Conservation (phyloP, 2,329 filamentous ascomycete genomes). For the Epicoccum sorghinum region DNA sequence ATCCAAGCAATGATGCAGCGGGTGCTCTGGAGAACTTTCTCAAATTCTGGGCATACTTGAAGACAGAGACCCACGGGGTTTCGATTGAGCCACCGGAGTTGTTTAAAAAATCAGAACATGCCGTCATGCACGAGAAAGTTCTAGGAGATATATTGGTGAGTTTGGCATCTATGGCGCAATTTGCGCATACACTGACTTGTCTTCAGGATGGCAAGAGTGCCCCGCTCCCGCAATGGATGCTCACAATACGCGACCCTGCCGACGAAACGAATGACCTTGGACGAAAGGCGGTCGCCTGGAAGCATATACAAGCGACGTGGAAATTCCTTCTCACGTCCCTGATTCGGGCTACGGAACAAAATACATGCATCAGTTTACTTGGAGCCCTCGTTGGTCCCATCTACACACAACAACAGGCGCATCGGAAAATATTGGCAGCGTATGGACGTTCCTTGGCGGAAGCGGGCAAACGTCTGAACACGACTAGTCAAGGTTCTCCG, state of each 20-base stretch:
- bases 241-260: constrained; percentile 66
- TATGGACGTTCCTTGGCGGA: constrained; percentile 18
- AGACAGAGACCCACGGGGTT: constrained; percentile 56
- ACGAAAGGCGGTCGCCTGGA: constrained; percentile 54
- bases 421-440: constrained; percentile 19
- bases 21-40: constrained; percentile 58
- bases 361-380: constrained; percentile 28
- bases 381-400: constrained; percentile 25
- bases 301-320: constrained; percentile 57
- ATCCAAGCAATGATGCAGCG: constrained; percentile 43
- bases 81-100: constrained; percentile 55
- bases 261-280: constrained; percentile 65
- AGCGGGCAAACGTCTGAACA: not conserved
- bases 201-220: constrained; percentile 19
- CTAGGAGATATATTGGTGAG: constrained; percentile 27
- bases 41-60: constrained; percentile 55
- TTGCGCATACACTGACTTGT: constrained; percentile 12
- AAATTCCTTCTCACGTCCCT: constrained; percentile 22
- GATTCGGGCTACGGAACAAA: constrained; percentile 16
- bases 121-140: constrained; percentile 24
- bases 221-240: constrained; percentile 41
- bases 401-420: constrained; percentile 21
- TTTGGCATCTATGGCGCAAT: not conserved
- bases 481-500: not conserved
- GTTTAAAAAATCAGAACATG: constrained; percentile 48